These are phyloP conservation scores for Pythium oligandrum DNA, from an alignment of 352 stramenopile genomes.

Conservation along the genomic window DNA sequence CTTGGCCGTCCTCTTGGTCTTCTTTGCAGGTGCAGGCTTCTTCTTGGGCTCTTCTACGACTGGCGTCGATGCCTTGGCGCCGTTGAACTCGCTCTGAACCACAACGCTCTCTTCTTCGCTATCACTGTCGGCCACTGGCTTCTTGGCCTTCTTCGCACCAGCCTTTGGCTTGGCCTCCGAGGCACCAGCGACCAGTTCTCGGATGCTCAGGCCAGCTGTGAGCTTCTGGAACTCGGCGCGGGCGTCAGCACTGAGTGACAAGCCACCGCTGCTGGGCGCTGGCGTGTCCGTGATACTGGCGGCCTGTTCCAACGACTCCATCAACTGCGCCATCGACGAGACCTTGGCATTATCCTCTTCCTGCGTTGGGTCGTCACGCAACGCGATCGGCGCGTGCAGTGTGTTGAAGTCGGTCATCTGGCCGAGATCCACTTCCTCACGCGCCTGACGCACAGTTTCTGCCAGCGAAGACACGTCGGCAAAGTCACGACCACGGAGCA, in stretches of 20 bases:
- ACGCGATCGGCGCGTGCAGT: constrained; percentile 69
- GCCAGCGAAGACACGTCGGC: constrained; percentile 47
- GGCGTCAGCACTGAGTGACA: constrained; percentile 22
- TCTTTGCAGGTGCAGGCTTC: constrained; percentile 7
- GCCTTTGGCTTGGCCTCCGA: constrained; percentile 13
- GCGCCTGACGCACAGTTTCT: constrained; percentile 22
- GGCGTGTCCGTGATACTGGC: constrained; percentile 22
- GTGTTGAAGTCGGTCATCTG: constrained; percentile 78
- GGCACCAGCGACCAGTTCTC: constrained; percentile 34
- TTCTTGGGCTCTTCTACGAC: constrained; percentile 3
- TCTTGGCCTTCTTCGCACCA: constrained; percentile 3
- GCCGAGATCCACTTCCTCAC: constrained; percentile 62
- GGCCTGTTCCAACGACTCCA: constrained; percentile 67
- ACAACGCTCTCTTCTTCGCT: constrained; percentile 71
- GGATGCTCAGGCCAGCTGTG: constrained; percentile 39
- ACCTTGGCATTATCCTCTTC: constrained; percentile 48
- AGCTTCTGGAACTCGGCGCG: constrained; percentile 62
- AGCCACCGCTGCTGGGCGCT: constrained; percentile 11
- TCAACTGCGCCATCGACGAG: constrained; percentile 66
- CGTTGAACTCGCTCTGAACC: constrained; percentile 69
- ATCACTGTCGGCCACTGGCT: constrained; percentile 33
- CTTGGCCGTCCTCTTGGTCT: constrained; percentile 33
- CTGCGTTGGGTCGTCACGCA: constrained; percentile 55
- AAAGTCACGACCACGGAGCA: constrained; percentile 72
- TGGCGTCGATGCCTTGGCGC: constrained; percentile 8